A percentile compares a stretch with the other conserved stretches of the same genome.
Evolutionary conservation across 768 basidiomycete species (phyloP).

Genomic region (Amyloporia xantha): DNA sequence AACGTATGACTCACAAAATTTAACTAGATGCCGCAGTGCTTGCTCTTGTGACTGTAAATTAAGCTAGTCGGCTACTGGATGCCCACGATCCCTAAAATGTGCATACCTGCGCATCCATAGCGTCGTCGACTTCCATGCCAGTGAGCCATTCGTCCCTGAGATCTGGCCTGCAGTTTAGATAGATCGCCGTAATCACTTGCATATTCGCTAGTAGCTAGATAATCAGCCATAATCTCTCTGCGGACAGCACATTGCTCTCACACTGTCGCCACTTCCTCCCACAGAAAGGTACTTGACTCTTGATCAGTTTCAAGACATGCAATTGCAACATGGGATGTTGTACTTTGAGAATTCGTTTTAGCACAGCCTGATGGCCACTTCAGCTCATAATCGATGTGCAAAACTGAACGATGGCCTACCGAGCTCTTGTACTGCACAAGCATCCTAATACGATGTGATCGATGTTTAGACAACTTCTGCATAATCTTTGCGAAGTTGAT

Average conservation of each 20-base stretch:
- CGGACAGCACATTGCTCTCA: constrained; percentile 25
- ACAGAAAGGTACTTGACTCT: constrained; percentile 97
- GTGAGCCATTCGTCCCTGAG: constrained; percentile 97
- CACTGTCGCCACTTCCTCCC: constrained; percentile 98
- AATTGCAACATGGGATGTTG: constrained; percentile 92
- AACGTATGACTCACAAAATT: constrained; percentile 66
- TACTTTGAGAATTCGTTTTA: constrained; percentile 92
- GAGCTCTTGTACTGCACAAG: constrained; percentile 98
- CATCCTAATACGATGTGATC: constrained; percentile 92
- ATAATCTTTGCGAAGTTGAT: constrained; percentile 98
- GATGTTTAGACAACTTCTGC: constrained; percentile 94
- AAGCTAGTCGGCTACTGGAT: not conserved
- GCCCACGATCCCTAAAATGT: not conserved
- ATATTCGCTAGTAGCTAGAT: constrained; percentile 70
- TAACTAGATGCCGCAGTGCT: constrained; percentile 86
- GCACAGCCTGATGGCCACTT: constrained; percentile 61
- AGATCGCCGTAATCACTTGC: constrained; percentile 99
- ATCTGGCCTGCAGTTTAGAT: constrained; percentile 94
- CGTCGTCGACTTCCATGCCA: constrained; percentile 86
- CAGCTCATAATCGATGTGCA: not conserved
- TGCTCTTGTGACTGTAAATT: constrained; percentile 85
- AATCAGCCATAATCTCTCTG: not conserved
- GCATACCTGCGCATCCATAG: constrained; percentile 79
- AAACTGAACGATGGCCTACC: constrained; percentile 39
- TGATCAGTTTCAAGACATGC: constrained; percentile 93